Base-by-base conservation (phyloP, 1,284 basidiomycete species). In the Heterobasidion parviporum region DNA sequence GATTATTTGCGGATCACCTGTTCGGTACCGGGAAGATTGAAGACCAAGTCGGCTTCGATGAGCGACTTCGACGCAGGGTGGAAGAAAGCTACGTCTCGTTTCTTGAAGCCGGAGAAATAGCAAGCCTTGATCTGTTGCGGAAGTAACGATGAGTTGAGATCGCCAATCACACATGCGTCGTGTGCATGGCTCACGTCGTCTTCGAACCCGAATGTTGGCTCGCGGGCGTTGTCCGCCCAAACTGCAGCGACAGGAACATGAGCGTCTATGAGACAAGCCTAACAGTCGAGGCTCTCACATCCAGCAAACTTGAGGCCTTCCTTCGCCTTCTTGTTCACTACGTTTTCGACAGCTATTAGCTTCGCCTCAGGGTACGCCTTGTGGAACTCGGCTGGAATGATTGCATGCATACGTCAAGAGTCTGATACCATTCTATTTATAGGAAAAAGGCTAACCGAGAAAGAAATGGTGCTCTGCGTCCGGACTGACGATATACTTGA, bases 11-110 rank as follows among this genome's bases (percentile, higher is more conserved):
- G 3, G 49, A 18, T n/a, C 60, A 88, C 89, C 74, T 98, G 94
- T 70, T 98, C 95, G 0, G 70, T 86, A 6, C 82, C 77, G 0
- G 94, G 94, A 6, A 98, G 74, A 71, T 98, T 98, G 76, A 96
- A 87, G 5, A 98, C 68, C 48, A 98, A 74, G 68, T 99, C 96
- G 1, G 91, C 96, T 67, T 90, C 77, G 56, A 98, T 80, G 54
- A 98, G 73, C 0, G 89, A 85, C 67, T 85, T 90, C 14, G 85
- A 88, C 0, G 83, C 78, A 12, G 76, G 72, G 67, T 98, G 96
- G 59, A 90, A 81, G 69, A 95, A 97, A 0, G 92, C 92, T 15
- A 97, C 82, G 60, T 98, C 96, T 67, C 92, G 85, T 68, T 94
- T 95, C 62, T 74, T 75, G 69, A 89, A 86, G 0, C 92, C 89